These are phyloP conservation scores for Fusarium compactum DNA, from an alignment of 2,329 filamentous ascomycete species.

Conservation along the genomic window DNA sequence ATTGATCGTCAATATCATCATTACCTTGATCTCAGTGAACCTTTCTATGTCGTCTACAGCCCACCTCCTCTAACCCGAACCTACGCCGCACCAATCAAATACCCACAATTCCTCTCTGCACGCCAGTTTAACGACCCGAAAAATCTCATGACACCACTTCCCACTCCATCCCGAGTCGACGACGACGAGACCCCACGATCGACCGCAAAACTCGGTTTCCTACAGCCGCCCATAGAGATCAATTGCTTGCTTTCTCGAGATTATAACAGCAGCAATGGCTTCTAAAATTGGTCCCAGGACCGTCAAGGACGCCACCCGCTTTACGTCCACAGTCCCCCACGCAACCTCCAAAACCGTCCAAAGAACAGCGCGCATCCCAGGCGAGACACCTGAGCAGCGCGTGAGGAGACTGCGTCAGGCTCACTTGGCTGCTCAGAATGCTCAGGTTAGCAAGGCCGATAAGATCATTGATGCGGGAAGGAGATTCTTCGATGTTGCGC, in stretches of 20 bases:
- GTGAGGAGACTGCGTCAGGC: conserved; percentile 76
- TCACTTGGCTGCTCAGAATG: conserved; percentile 73
- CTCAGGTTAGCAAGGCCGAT: conserved; percentile 66
- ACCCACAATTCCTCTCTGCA: conserved; percentile 45
- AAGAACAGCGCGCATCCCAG: conserved; percentile 50
- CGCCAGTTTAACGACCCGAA: conserved; percentile 41
- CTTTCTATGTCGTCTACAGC: background rate
- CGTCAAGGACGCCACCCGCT: conserved; percentile 84
- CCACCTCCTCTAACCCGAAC: conserved; percentile 50
- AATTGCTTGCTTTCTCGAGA: background rate
- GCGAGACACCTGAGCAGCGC: conserved; percentile 76
- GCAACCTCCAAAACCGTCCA: conserved; percentile 70
- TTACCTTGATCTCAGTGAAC: conserved; percentile 2
- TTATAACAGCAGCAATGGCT: conserved; percentile 53
- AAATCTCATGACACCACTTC: conserved; percentile 56
- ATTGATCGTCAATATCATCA: conserved; percentile 8
- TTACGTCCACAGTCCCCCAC: conserved; percentile 67
- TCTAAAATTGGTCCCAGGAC: conserved; percentile 69
- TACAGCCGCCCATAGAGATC: background rate
- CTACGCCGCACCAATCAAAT: conserved; percentile 55
- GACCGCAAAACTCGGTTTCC: conserved; percentile 10
- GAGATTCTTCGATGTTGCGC: conserved; percentile 66
- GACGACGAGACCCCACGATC: conserved; percentile 25
- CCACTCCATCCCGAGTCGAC: conserved; percentile 39
- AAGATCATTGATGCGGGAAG: conserved; percentile 61